Base-by-base conservation (phyloP, 805 yeast species). In the Barnettozyma wickerhamii region DNA sequence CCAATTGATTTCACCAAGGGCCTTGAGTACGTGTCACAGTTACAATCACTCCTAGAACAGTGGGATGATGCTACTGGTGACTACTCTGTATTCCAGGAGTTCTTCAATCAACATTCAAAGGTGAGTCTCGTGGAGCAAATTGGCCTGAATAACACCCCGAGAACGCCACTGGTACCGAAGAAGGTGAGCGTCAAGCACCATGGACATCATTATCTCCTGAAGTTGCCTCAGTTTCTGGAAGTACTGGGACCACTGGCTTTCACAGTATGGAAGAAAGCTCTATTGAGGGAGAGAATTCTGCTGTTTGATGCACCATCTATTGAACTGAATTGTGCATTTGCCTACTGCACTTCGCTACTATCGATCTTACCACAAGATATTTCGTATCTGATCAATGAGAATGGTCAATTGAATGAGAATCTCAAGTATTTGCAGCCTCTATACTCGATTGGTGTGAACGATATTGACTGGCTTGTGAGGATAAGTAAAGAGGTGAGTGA, bases 171-270 rank as follows among this genome's bases (percentile, higher is more conserved):
- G 7, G 23, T 30, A 13, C 42, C 48, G 19, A 33, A 37, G 5
- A 6, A 18, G 10, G 32, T 23, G 10, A 15, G 33, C n/a, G 14
- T 19, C 10, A 45, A 47, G 40, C 34, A 41, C 37, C 35, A 48
- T 20, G 53, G 54, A 30, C 64, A 60, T 42, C 74, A 76, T 52
- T 77, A 74, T 62, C 60, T 74, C 14, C 60, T 71, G 23, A 58
- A 64, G n/a, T 58, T 79, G 15, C 66, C 74, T 1, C 58, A 64
- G 10, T 60, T 79, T 29, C 51, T 83, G 33, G 66, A 71, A 21
- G 53, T 58, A 2, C 61, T 79, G 38, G 90, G 95, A 0, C 90
- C 93, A 1, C 62, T 81, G 37, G 64, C 79, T 3, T 84, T 81
- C 53, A 73, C 68, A 30, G 56, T 81, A 5, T 85, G 82, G 79